Base-by-base conservation (phyloP, 108 stramenopile species). In the Cyclostephanos invisitatus region DNA sequence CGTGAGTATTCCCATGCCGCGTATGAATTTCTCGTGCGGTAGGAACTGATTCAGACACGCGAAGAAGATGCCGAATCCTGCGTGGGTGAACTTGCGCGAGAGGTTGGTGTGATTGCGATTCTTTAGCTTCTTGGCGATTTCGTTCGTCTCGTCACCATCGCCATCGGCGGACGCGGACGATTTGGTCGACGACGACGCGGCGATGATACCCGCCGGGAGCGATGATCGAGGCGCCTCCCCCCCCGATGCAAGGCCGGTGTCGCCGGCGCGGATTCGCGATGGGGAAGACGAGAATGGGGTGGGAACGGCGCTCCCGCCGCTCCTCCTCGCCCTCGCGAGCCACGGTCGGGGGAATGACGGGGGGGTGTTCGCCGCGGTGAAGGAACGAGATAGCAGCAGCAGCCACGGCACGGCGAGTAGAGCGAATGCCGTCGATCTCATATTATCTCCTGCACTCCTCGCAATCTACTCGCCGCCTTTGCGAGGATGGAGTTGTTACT, bases 21-120 rank as follows among this genome's bases (percentile, higher is more conserved):
- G 86, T 1, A 91, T 64, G 72, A 94, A 91, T 11, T 15, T 71
- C 7, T 44, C n/a, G 2, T 70, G 81, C 0, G 90, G 93, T 11
- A 94, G 65, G 53, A 91, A 68, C 67, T 94, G 89, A 70, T 93
- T 85, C 24, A 90, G 70, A 14, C 68, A 73, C 21, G 88, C 90
- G 75, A 94, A 91, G 73, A 88, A 86, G 9, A 94, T 77, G 3
- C 93, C 93, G 67, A 86, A 91, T 4, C 72, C 69, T 11, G 84
- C 83, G 50, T 94, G 93, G 64, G 84, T 73, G 47, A 94, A 61
- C 72, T 94, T 94, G 17, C 93, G 84, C 12, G 83, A 75, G 56
- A 90, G 80, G 72, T 94, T 92, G 66, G 76, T 70, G 27, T 73
- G 54, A 64, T 92, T 92, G 67, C 91, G 87, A 65, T 86, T 89